Base-by-base conservation (phyloP, 2,329 filamentous ascomycete species). In the Penicillium sp. region DNA sequence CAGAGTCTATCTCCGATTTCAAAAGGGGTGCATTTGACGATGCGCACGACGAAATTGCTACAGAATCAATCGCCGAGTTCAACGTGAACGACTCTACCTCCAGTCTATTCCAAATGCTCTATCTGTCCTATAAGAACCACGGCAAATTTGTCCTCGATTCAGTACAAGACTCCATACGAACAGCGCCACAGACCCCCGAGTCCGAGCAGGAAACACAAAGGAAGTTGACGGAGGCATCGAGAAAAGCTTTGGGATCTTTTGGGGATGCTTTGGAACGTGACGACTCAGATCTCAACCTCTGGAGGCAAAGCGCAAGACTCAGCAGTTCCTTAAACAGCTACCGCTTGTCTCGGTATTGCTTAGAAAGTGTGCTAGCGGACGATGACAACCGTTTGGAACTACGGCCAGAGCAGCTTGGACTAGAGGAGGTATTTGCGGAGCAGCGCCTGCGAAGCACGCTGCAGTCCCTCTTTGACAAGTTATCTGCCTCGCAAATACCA, bases 61-160 rank as follows among this genome's bases (percentile, higher is more conserved):
- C 61, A 21, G 68, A 74, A 53, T 53, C 70, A 10, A 65, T 76
- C 29, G 76, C 81, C 8, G 78, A 83, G 27, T 82, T 84, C 29
- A 84, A 83, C 57, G 84, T 87, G 49, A 84, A 85, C 48, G 91
- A 95, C 62, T 87, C 85, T 29, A 86, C 87, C 2, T 90, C 88
- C 16, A 94, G 89, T 69, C 79, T 97, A 10, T 88, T 91, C 0
- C 92, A 97, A 69, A 92, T 95, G 11, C 82, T 97, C 21, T 97
- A 96, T 68, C 83, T 99, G 8, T 90, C 93, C 1, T 91, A 95
- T 79, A 99, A 97, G 75, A 99, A 97, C 67, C 87, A 93, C 75
- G 94, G 92, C 41, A 91, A 97, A 69, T 97, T 96, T 70, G 80
- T 88, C 57, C 80, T 99, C n/a, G 93, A 99, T 71, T 79, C 77